These are phyloP conservation scores for Podospora sp. DNA, from an alignment of 495 filamentous ascomycete genomes.

Conservation along the genomic window DNA sequence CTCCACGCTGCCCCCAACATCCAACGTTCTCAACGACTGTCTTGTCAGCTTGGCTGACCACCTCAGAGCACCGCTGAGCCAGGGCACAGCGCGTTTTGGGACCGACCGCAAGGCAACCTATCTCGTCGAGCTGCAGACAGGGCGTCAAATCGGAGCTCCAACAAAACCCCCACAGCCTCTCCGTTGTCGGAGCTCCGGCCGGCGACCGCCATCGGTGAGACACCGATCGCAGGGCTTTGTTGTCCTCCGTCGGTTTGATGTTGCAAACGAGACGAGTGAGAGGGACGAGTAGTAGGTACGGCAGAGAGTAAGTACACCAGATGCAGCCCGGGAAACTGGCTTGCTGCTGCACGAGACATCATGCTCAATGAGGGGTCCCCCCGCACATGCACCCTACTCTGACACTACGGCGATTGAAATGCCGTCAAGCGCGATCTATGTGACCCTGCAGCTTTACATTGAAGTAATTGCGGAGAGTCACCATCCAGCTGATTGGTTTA, in stretches of 20 bases:
- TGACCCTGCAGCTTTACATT: background rate
- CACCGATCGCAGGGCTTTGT: background rate
- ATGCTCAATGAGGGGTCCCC: background rate
- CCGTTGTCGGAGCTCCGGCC: conserved; percentile 13
- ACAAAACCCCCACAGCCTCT: background rate
- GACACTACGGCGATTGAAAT: background rate
- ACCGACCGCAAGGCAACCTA: background rate
- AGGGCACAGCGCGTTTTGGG: background rate
- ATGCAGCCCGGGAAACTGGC: background rate
- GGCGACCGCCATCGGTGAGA: background rate
- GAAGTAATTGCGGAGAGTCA: background rate
- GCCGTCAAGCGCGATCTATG: background rate
- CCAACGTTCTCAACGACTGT: background rate
- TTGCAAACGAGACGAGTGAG: too few relatives aligned
- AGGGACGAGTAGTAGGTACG: too few relatives aligned
- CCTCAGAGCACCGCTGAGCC: background rate
- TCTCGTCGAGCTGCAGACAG: conserved; percentile 7
- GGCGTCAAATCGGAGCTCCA: background rate
- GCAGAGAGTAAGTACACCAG: too few relatives aligned
- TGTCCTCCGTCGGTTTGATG: background rate
- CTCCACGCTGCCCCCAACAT: background rate
- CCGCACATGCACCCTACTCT: background rate
- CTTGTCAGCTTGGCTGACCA: background rate
- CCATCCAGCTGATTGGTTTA: background rate
- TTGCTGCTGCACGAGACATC: background rate